Evolutionary conservation across 306 rosid genomes (phyloP).

Genomic region (Acacia crassicarpa): DNA sequence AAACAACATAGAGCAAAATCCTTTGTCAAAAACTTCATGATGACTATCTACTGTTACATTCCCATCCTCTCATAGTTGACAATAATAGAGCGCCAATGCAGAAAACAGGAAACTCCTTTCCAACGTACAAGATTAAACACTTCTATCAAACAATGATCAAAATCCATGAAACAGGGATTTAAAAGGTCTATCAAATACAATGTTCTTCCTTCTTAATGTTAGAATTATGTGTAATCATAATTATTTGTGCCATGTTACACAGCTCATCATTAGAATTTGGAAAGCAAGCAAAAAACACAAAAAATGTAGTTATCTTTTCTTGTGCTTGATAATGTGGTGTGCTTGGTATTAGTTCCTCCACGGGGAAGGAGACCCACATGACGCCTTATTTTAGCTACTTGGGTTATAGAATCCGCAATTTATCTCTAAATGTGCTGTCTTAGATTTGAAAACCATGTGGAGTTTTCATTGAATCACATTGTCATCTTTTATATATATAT

Average conservation of each 20-base stretch:
- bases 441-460: neutral
- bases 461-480: neutral
- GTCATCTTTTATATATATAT: neutral
- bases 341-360: too few species aligned
- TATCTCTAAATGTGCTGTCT: neutral
- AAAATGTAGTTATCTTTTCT: too few species aligned
- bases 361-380: too few species aligned
- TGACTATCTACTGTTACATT: neutral
- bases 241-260: neutral
- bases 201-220: neutral
- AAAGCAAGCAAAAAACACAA: neutral
- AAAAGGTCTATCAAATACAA: conserved; percentile 33
- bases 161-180: conserved; percentile 17
- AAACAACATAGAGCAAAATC: conserved; percentile 16
- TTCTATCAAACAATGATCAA: neutral
- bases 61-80: conserved; percentile 15
- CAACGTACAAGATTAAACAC: conserved; percentile 5
- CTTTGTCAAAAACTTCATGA: neutral
- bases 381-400: too few species aligned
- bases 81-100: neutral
- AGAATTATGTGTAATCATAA: conserved; percentile 1
- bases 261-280: neutral
- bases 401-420: too few species aligned
- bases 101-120: neutral
- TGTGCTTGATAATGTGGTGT: too few species aligned